Evolutionary conservation across 73 alveolate genomes (phyloP), one percentile per base, ranked within the genome.

Genomic region (Paraurostyla sp.): DNA sequence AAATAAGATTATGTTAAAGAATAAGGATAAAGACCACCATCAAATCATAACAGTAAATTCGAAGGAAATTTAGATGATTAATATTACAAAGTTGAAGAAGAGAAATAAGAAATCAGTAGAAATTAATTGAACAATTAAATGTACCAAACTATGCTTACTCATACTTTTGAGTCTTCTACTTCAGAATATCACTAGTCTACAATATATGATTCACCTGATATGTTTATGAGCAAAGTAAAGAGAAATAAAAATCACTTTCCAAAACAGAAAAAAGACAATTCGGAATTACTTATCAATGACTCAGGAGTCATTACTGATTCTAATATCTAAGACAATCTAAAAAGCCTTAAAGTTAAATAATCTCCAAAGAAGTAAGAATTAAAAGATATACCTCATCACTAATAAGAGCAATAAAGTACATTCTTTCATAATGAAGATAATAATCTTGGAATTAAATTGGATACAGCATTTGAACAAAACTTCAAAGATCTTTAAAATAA

Each of bases 171-270:
- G 35, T 73, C 87, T 43, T 73, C 87, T 0, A 73, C 87, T 6
- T 73, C 87, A 13, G 87, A 73, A 30, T 73, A 73, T 50, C 69
- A 73, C 46, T 33, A 73, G 46, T 73, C 87, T 30, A 73, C 87
- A 6, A 45, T 73, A 23, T 50, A 73, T 27, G 68, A 45, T 48
- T n/a, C 68, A 22, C 68, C 68, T 73, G 87, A 48, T 3, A 43
- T 9, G 11, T 27, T 50, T 7, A 15, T 18, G n/a, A n/a, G n/a
- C n/a, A n/a, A n/a, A 46, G 58, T 46, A 46, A 46, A 46, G 58
- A 13, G 18, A 27, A 45, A 13, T 23, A 13, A 6, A 45, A 50
- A 73, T 23, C 41, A 73, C n/a, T 13, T 11, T 27, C 41, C 41
- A 65, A 65, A 65, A 2, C 7, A 40, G 38, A 65, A 65, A 9